Conservation (phyloP, 768 basidiomycete species). For the Cystobasidium onofrii region DNA sequence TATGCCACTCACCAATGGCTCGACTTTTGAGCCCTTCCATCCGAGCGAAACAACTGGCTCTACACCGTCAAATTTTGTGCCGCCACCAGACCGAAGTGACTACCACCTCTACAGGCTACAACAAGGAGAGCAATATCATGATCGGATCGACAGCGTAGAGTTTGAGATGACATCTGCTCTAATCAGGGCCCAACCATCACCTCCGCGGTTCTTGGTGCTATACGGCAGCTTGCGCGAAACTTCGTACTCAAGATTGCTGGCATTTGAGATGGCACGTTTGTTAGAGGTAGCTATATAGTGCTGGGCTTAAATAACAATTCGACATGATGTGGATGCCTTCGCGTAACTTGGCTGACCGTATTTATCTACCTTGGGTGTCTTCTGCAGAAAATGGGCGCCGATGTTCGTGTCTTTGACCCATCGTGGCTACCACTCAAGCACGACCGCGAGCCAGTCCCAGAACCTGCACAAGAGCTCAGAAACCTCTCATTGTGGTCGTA, state of each 20-base stretch:
- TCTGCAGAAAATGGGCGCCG: slow-evolving; percentile 41
- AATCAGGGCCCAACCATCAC: background rate
- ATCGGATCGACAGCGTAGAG: slow-evolving; percentile 43
- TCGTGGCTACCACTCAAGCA: slow-evolving; percentile 40
- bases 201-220: slow-evolving; percentile 42
- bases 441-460: slow-evolving; percentile 13
- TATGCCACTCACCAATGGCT: no score
- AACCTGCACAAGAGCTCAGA: slow-evolving; percentile 8
- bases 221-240: slow-evolving; percentile 45
- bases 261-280: slow-evolving; percentile 44
- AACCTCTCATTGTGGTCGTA: background rate
- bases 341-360: background rate
- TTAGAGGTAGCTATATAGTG: no score
- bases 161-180: slow-evolving; percentile 40
- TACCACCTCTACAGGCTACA: slow-evolving; percentile 17
- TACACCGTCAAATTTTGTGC: slow-evolving; percentile 1
- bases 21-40: no score
- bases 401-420: slow-evolving; percentile 45
- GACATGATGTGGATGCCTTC: no score
- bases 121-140: background rate
- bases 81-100: slow-evolving; percentile 7
- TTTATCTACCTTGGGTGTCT: no score
- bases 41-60: slow-evolving; percentile 18
- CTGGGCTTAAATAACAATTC: no score
- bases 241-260: slow-evolving; percentile 45